These are phyloP conservation scores for Fusarium succisae DNA, from an alignment of 2,329 filamentous ascomycete genomes.

Conservation along the genomic window DNA sequence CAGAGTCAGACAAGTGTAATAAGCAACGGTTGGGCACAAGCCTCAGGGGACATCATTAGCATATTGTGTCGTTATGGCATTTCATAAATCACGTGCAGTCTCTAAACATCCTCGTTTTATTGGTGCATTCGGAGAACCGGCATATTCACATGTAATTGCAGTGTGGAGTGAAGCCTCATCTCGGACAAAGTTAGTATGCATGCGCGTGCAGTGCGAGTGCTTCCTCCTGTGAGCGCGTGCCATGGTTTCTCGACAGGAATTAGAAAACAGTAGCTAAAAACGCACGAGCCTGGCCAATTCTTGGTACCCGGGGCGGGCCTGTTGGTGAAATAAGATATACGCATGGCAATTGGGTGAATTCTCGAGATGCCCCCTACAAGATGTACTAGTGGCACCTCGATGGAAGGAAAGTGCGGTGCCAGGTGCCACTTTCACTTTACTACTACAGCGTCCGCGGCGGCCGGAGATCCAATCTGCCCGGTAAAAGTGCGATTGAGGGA, in stretches of 20 bases:
- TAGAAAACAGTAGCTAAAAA: background rate
- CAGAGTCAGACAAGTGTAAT: conserved; percentile 15
- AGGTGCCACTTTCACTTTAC: conserved; percentile 39
- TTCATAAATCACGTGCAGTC: conserved; percentile 34
- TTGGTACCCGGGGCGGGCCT: conserved; percentile 28
- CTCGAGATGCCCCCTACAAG: conserved; percentile 30
- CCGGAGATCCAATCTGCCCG: conserved; percentile 36
- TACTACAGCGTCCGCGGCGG: conserved; percentile 12
- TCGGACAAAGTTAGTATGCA: conserved; percentile 16
- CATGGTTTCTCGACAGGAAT: conserved; percentile 10
- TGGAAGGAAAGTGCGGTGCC: conserved; percentile 33
- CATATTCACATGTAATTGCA: conserved; percentile 50
- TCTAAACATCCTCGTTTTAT: conserved; percentile 10
- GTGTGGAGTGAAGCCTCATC: conserved; percentile 27
- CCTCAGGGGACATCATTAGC: conserved; percentile 10
- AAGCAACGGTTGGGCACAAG: conserved; percentile 28
- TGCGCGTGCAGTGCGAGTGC: conserved; percentile 8
- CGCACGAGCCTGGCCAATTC: conserved; percentile 25
- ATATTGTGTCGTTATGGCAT: background rate
- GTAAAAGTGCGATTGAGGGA: conserved; percentile 1
- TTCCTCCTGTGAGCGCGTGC: conserved; percentile 22
- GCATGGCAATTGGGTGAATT: conserved; percentile 36
- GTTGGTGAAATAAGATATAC: conserved; percentile 16
- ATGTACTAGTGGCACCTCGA: conserved; percentile 35
- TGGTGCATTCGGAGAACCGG: conserved; percentile 33